phyloP scores from a whole-genome alignment of 1,284 basidiomycete genomes.

The Ceratobasidium theobromae region DNA sequence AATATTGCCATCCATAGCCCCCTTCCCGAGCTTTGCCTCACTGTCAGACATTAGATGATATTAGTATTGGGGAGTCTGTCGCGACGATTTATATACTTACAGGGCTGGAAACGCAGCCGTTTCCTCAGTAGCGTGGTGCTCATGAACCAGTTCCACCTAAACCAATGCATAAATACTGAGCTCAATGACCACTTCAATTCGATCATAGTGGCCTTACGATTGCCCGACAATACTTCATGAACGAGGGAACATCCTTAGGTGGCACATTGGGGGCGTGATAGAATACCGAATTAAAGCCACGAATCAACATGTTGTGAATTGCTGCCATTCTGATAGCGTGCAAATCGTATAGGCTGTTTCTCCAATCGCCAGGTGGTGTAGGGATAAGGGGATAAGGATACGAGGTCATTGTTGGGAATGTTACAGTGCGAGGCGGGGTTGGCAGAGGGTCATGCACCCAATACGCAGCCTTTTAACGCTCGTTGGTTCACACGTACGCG shows the following conservation, averaged over 20 bases:
- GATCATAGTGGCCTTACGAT: neutral
- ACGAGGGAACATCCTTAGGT: neutral
- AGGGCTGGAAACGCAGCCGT: too few species aligned
- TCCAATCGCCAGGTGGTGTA: neutral
- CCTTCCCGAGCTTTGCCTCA: neutral
- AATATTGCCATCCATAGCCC: neutral
- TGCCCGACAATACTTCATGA: neutral
- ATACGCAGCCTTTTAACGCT: too few species aligned
- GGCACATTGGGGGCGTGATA: neutral
- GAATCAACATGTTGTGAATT: neutral
- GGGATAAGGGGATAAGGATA: neutral
- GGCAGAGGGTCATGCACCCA: too few species aligned
- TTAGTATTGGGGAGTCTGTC: too few species aligned
- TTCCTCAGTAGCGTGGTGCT: too few species aligned
- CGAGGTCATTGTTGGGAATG: too few species aligned
- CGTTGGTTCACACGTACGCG: too few species aligned
- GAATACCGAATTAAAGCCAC: neutral
- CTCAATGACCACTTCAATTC: neutral
- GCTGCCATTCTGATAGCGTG: neutral
- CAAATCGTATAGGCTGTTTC: neutral
- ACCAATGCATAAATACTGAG: too few species aligned
- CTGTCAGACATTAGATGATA: too few species aligned
- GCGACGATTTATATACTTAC: too few species aligned
- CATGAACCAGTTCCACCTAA: too few species aligned
- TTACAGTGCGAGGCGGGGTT: too few species aligned